Base-by-base conservation (phyloP, 208 protist species). In the Trypanosomatidae sp. region DNA sequence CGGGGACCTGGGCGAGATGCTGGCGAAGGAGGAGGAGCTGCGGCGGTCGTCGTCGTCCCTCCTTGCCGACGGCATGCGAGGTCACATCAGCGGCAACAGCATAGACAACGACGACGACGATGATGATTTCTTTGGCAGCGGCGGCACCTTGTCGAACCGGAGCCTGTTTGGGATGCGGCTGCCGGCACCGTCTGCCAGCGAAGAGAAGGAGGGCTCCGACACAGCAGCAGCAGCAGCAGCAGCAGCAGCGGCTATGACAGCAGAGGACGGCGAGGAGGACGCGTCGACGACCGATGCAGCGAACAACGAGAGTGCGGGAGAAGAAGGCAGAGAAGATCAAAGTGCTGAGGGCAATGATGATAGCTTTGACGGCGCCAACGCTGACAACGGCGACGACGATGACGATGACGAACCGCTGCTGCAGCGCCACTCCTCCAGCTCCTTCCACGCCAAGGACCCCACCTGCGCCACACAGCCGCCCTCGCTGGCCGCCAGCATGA, bases 1-100 rank as follows among this genome's bases (percentile, higher is more conserved):
- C 71, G 90, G 90, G 0, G 87, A 94, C 66, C 83, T 94, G 28
- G 85, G 68, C 15, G 68, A 72, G 62, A 84, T 94, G 58, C 76
- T 94, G 39, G 82, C 66, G 33, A 85, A n/a, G n/a, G n/a, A 76
- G 73, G 85, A 91, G 58, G 69, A 83, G 53, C 74, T 84, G 79
- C 84, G 81, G 39, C 56, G 71, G 2, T 70, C 69, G 33, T 64
- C 68, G 52, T 79, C 60, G 46, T n/a, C n/a, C n/a, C n/a, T n/a
- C n/a, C n/a, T n/a, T n/a, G n/a, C n/a, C n/a, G n/a, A n/a, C n/a
- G n/a, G n/a, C n/a, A 74, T 62, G 36, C 46, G 69, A 52, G 59
- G 76, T 25, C 43, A 65, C 17, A 66, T 72, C 69, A 66, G 62
- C 64, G 19, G 50, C 44, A 47, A 58, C 0, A 56, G 53, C 10